Conservation (phyloP, 2,329 filamentous ascomycete genomes). For the Aspergillus viridinutans region DNA sequence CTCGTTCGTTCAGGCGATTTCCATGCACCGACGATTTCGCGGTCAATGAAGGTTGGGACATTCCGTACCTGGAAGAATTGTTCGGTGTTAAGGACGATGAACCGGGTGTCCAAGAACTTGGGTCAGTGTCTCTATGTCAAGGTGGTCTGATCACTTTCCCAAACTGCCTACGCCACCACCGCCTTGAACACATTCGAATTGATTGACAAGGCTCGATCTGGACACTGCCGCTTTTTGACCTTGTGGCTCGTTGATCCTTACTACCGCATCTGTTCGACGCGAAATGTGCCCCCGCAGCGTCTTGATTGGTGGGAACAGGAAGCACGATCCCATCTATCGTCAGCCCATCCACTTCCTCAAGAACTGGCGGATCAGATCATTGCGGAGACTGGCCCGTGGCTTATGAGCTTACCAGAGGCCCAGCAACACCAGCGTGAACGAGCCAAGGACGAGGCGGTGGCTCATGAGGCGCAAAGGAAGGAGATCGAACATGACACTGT, state of each 20-base stretch:
- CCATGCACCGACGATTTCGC: background rate
- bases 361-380: background rate
- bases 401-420: background rate
- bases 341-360: background rate
- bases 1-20: constrained; percentile 3
- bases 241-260: constrained; percentile 11
- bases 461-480: background rate
- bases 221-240: constrained; percentile 8
- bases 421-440: background rate
- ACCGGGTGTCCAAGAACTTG: constrained; percentile 9
- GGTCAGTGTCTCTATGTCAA: constrained; percentile 5
- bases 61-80: constrained; percentile 7
- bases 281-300: constrained; percentile 12
- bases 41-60: no score
- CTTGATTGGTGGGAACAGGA: constrained; percentile 4
- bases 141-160: constrained; percentile 10
- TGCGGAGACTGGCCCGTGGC: background rate
- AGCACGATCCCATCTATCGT: background rate
- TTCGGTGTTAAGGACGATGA: constrained; percentile 1
- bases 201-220: constrained; percentile 5
- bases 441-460: background rate
- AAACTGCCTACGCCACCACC: constrained; percentile 7
- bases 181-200: constrained; percentile 7
- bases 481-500: background rate
- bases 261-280: constrained; percentile 11